phyloP scores from a whole-genome alignment of 106 monocot species.

The Allium sativum region DNA sequence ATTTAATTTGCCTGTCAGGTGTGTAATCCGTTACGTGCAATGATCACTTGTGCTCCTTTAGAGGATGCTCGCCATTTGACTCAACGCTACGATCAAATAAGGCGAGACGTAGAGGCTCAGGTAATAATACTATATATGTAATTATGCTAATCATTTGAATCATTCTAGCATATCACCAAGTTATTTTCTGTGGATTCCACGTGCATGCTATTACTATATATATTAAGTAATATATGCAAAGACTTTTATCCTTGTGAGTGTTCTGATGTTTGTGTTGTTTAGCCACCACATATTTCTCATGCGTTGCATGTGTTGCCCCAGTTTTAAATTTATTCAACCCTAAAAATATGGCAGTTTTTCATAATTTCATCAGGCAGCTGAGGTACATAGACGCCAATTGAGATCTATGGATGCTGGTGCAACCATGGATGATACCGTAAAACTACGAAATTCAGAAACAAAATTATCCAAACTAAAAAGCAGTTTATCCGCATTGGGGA shows the following conservation, averaged over 20 bases:
- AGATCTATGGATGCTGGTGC: conserved; percentile 53
- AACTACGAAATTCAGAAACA: conserved; percentile 72
- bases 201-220: too few species aligned
- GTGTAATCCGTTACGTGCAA: conserved; percentile 62
- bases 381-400: conserved; percentile 61
- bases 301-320: too few species aligned
- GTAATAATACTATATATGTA: conserved; percentile 13
- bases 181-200: too few species aligned
- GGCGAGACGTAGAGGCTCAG: conserved; percentile 83
- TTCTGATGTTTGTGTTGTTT: too few species aligned
- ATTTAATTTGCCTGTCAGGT: conserved; percentile 27
- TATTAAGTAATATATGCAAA: too few species aligned
- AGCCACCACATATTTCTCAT: too few species aligned
- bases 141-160: too few species aligned
- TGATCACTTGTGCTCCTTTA: conserved; percentile 82
- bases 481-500: conserved; percentile 61
- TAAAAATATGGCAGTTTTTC: too few species aligned
- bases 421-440: conserved; percentile 34
- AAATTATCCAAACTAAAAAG: conserved; percentile 68
- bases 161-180: too few species aligned
- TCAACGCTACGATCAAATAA: conserved; percentile 62
- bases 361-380: conserved; percentile 40
- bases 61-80: conserved; percentile 96
- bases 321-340: too few species aligned
- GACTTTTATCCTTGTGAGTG: too few species aligned